phyloP scores from a whole-genome alignment of 1,284 basidiomycete species.

The Irpex rosettiformis region DNA sequence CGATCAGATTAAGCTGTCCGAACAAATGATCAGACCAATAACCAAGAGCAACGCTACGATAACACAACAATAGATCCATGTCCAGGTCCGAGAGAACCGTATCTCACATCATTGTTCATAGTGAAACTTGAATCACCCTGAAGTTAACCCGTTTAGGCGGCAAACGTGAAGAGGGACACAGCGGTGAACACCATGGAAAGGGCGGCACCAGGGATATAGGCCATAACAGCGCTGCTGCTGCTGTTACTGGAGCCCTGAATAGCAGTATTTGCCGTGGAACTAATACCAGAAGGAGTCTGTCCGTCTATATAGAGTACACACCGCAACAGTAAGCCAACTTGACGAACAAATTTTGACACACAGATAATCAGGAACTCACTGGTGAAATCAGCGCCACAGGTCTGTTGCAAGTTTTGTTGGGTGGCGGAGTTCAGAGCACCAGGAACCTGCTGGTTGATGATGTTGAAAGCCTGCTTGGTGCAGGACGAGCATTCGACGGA shows the following conservation, averaged over 20 bases:
- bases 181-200: constrained; percentile 8
- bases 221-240: constrained; percentile 25
- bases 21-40: not conserved
- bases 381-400: constrained; percentile 51
- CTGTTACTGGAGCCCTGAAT: constrained; percentile 23
- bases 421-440: constrained; percentile 26
- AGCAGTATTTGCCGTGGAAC: constrained; percentile 31
- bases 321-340: not conserved
- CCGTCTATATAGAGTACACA: constrained; percentile 30
- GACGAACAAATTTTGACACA: constrained; percentile 7
- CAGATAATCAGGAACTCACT: constrained; percentile 31
- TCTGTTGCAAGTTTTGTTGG: constrained; percentile 30
- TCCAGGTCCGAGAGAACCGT: not conserved
- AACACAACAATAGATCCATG: not conserved
- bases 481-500: constrained; percentile 56
- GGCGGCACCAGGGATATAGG: constrained; percentile 19
- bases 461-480: constrained; percentile 47
- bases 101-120: not conserved
- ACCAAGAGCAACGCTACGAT: not conserved
- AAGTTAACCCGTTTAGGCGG: constrained; percentile 16
- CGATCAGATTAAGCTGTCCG: not conserved
- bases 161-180: constrained; percentile 27
- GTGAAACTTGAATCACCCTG: not conserved
- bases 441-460: constrained; percentile 39
- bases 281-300: constrained; percentile 33